phyloP scores from a whole-genome alignment of 192 early-diverging fungal genomes.

The Podila horticola region DNA sequence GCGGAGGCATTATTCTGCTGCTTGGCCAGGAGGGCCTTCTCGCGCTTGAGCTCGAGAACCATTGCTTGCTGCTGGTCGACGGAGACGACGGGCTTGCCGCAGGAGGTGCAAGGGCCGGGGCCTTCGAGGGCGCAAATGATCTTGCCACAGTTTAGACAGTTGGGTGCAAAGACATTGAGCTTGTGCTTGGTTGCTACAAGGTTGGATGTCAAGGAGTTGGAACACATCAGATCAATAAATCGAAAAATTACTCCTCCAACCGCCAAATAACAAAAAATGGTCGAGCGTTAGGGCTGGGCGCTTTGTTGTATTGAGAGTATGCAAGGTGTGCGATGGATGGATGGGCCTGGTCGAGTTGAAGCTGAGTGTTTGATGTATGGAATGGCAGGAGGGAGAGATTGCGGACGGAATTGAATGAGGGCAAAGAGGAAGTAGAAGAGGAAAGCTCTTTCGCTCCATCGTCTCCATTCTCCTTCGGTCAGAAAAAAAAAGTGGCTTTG shows the following conservation, averaged over 20 bases:
- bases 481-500: slow-evolving; percentile 2
- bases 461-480: slow-evolving; percentile 6
- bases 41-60: slow-evolving; percentile 60
- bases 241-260: background rate
- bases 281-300: too few relatives aligned
- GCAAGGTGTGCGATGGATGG: too few relatives aligned
- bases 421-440: background rate
- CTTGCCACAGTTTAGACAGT: slow-evolving; percentile 68
- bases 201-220: background rate
- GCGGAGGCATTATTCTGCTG: slow-evolving; percentile 18
- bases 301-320: background rate
- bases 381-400: background rate
- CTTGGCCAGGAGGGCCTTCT: slow-evolving; percentile 51
- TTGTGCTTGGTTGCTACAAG: slow-evolving; percentile 62
- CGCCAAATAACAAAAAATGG: background rate
- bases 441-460: slow-evolving; percentile 5
- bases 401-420: background rate
- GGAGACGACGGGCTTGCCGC: slow-evolving; percentile 60
- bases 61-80: slow-evolving; percentile 62
- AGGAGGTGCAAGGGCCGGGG: slow-evolving; percentile 65
- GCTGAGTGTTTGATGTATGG: too few relatives aligned
- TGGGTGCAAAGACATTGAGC: slow-evolving; percentile 62
- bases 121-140: slow-evolving; percentile 68
- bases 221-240: too few relatives aligned
- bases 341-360: background rate